Evolutionary conservation across 805 yeast genomes (phyloP).

Genomic region (Kuraishia capsulata): DNA sequence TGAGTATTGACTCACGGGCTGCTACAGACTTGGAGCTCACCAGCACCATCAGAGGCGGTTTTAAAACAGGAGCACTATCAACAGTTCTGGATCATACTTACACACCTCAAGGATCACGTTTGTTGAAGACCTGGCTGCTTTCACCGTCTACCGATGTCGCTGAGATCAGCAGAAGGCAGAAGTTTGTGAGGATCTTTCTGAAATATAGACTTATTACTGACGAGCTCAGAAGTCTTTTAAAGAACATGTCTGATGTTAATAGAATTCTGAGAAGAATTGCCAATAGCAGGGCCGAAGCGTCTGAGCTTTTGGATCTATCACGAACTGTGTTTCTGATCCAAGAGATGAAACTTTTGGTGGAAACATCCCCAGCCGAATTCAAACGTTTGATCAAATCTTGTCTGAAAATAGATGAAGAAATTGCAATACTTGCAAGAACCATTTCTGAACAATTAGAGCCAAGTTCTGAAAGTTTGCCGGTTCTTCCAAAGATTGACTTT

Average conservation of each 20-base stretch:
- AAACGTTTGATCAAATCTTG: conserved; percentile 9
- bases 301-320: conserved; percentile 20
- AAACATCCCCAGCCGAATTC: conserved; percentile 1
- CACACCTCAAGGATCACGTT: conserved; percentile 74
- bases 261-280: conserved; percentile 52
- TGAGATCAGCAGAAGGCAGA: conserved; percentile 50
- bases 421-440: conserved; percentile 5
- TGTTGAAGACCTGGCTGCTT: conserved; percentile 74
- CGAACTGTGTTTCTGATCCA: conserved; percentile 15
- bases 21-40: conserved; percentile 68
- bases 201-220: conserved; percentile 19
- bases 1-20: conserved; percentile 79
- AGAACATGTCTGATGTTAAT: conserved; percentile 45
- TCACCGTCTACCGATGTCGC: conserved; percentile 60
- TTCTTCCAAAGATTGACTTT: conserved; percentile 11
- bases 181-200: conserved; percentile 34
- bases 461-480: conserved; percentile 3
- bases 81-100: conserved; percentile 65
- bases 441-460: neutral
- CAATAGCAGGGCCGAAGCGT: conserved; percentile 22
- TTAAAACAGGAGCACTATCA: conserved; percentile 60
- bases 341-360: conserved; percentile 17
- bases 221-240: conserved; percentile 25
- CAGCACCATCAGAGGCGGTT: conserved; percentile 45
- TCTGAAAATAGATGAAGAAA: conserved; percentile 8